phyloP scores from a whole-genome alignment of 208 protist genomes.

The Leishmania gerbilli region DNA sequence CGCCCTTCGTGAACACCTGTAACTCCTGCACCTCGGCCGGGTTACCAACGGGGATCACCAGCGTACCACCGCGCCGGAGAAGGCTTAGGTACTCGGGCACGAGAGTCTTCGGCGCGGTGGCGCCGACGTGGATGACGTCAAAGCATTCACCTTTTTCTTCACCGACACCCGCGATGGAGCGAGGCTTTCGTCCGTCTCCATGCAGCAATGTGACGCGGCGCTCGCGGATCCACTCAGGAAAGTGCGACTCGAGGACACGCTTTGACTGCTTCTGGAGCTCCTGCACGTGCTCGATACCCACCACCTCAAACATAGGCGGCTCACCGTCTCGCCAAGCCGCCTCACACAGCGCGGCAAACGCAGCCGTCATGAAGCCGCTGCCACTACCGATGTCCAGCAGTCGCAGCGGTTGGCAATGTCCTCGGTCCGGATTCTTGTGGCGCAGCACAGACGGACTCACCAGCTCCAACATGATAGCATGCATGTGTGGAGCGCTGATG shows the following conservation, averaged over 20 bases:
- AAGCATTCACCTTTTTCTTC: slow-evolving; percentile 28
- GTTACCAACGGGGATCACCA: slow-evolving; percentile 79
- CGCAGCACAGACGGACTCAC: slow-evolving; percentile 49
- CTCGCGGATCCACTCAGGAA: slow-evolving; percentile 39
- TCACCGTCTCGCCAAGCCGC: slow-evolving; percentile 19
- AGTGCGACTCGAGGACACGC: slow-evolving; percentile 45
- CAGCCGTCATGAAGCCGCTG: slow-evolving; percentile 89
- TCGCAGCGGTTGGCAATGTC: slow-evolving; percentile 22
- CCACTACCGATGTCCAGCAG: slow-evolving; percentile 89
- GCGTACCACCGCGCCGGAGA: slow-evolving; percentile 52
- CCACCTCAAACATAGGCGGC: slow-evolving; percentile 40
- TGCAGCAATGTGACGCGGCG: slow-evolving; percentile 46
- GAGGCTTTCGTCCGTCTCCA: slow-evolving; percentile 69
- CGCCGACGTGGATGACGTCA: slow-evolving; percentile 91
- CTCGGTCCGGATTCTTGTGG: slow-evolving; percentile 7
- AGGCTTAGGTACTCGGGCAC: slow-evolving; percentile 48
- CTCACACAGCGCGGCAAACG: slow-evolving; percentile 62
- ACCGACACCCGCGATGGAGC: slow-evolving; percentile 15
- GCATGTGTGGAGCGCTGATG: slow-evolving; percentile 93
- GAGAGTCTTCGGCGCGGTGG: slow-evolving; percentile 49
- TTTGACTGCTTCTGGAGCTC: slow-evolving; percentile 51
- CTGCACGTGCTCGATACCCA: slow-evolving; percentile 83
- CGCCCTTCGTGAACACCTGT: slow-evolving; percentile 65
- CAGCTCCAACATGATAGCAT: slow-evolving; percentile 88
- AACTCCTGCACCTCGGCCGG: slow-evolving; percentile 59